These are phyloP conservation scores for Centrapalus pauciflorus DNA, from an alignment of 129 eudicot genomes.

Conservation along the genomic window DNA sequence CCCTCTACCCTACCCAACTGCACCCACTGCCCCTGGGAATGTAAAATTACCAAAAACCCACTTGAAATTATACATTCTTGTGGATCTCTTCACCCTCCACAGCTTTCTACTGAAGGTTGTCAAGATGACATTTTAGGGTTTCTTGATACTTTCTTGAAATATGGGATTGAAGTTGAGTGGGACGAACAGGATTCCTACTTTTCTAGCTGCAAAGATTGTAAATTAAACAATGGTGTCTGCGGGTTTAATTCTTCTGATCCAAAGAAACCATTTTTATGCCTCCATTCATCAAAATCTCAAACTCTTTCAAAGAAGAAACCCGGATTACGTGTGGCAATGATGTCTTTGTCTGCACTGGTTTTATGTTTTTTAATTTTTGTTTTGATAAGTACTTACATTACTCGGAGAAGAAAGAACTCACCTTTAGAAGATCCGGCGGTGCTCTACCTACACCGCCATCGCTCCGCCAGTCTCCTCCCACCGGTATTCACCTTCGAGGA, in stretches of 20 bases:
- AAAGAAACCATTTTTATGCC: slow-evolving; percentile 55
- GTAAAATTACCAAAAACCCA: slow-evolving; percentile 71
- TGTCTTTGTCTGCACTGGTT: slow-evolving; percentile 31
- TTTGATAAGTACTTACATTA: slow-evolving; percentile 24
- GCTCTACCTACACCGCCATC: slow-evolving; percentile 66
- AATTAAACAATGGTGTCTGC: slow-evolving; percentile 46
- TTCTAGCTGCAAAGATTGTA: slow-evolving; percentile 47
- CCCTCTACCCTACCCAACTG: slow-evolving; percentile 59
- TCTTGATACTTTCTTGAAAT: slow-evolving; percentile 45
- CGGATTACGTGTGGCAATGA: slow-evolving; percentile 22
- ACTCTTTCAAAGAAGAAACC: slow-evolving; percentile 17
- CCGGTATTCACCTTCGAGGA: slow-evolving; percentile 87
- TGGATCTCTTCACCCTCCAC: slow-evolving; percentile 28
- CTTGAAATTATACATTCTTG: slow-evolving; percentile 46
- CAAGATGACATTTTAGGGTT: slow-evolving; percentile 61
- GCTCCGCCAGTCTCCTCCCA: slow-evolving; percentile 74
- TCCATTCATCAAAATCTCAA: neutral
- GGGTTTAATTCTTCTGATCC: slow-evolving; percentile 64
- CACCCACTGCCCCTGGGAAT: slow-evolving; percentile 52
- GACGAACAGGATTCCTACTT: slow-evolving; percentile 57
- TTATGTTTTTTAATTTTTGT: slow-evolving; percentile 38
- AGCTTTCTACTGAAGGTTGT: slow-evolving; percentile 46
- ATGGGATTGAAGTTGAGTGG: slow-evolving; percentile 63
- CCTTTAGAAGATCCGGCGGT: slow-evolving; percentile 60
- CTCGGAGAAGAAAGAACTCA: slow-evolving; percentile 24